Percentiles rank a stretch among this genome's conserved stretches.
Evolutionary conservation across 306 rosid species (phyloP).

Genomic region (Dicorynia guianensis): DNA sequence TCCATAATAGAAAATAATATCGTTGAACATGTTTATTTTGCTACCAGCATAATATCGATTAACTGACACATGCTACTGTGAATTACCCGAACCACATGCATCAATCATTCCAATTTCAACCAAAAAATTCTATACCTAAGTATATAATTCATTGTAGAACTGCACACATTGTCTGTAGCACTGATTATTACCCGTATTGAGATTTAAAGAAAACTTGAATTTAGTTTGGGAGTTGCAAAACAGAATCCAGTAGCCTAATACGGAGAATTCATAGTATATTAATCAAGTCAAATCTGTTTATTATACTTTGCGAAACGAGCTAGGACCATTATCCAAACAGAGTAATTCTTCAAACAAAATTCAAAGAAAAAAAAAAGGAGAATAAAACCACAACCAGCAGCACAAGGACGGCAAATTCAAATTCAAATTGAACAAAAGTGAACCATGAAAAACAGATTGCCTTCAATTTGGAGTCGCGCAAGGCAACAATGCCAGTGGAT

Average conservation of each 20-base stretch:
- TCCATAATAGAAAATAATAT: background rate
- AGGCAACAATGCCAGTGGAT: slow-evolving; percentile 92
- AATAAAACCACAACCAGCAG: no score
- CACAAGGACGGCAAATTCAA: background rate
- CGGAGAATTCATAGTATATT: background rate
- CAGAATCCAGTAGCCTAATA: background rate
- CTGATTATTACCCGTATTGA: background rate
- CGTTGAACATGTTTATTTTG: background rate
- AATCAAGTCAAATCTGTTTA: background rate
- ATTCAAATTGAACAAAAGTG: background rate
- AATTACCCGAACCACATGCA: slow-evolving; percentile 12
- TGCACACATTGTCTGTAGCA: background rate
- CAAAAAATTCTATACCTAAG: background rate
- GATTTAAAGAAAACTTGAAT: background rate
- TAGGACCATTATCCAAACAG: background rate
- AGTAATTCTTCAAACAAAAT: background rate
- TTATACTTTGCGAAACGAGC: background rate
- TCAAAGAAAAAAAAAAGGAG: no score
- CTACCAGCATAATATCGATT: background rate
- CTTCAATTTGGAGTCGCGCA: slow-evolving; percentile 94
- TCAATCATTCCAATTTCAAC: background rate
- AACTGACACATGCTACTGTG: background rate
- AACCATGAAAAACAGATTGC: slow-evolving; percentile 39
- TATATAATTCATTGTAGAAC: background rate
- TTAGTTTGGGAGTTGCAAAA: background rate